Evolutionary conservation across 2,329 filamentous ascomycete genomes (phyloP).

Genomic region (Aspergillus aculeatinus): DNA sequence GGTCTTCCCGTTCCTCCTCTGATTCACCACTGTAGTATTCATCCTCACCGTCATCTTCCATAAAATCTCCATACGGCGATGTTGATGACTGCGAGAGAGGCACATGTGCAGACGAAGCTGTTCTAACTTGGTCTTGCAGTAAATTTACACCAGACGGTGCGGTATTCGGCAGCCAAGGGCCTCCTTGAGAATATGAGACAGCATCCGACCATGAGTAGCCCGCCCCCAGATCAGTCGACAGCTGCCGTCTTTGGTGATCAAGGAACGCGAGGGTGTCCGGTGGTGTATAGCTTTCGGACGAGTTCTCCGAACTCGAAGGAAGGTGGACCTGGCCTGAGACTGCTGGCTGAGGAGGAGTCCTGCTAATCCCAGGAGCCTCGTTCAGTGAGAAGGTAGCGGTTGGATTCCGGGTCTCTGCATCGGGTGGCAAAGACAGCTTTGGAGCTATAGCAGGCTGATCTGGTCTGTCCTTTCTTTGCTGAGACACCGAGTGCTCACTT

Average conservation of each 20-base stretch:
- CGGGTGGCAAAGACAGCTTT: conserved; percentile 19
- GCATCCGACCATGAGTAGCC: not conserved
- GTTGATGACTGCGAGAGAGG: conserved; percentile 13
- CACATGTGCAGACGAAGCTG: not conserved
- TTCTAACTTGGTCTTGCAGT: conserved; percentile 5
- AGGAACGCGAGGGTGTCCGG: not conserved
- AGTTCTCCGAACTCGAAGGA: not conserved
- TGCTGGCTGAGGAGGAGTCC: conserved; percentile 7
- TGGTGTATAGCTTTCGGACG: not conserved
- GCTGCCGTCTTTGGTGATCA: not conserved
- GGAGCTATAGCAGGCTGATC: conserved; percentile 29
- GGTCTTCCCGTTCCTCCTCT: conserved; percentile 56
- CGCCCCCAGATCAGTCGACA: not conserved
- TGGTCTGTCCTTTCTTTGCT: conserved; percentile 15
- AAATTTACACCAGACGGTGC: not conserved
- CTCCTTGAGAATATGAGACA: not conserved
- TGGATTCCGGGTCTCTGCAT: not conserved
- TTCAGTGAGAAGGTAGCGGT: conserved; percentile 14
- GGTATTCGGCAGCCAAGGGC: not conserved
- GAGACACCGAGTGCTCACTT: conserved; percentile 25
- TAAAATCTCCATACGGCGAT: conserved; percentile 35
- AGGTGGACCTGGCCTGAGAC: conserved; percentile 11
- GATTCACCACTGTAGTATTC: conserved; percentile 63
- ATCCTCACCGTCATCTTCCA: conserved; percentile 58
- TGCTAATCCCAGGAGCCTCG: conserved; percentile 8